Percentiles rank a stretch among this genome's conserved stretches.
These are phyloP conservation scores for Exophiala xenobiotica DNA, from an alignment of 2,329 filamentous ascomycete genomes.

Conservation along the genomic window DNA sequence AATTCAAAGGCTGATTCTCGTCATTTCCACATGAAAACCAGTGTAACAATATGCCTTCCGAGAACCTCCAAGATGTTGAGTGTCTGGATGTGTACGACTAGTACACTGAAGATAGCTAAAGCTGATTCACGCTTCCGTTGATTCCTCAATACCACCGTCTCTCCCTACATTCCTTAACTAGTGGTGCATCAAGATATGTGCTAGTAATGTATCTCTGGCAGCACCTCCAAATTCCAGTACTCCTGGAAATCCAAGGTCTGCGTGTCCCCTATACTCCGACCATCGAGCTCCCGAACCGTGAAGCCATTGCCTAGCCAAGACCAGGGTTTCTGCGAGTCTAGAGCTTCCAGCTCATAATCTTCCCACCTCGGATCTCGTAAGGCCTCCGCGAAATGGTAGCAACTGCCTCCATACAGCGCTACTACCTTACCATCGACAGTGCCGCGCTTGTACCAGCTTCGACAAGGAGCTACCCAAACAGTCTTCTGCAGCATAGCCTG, in stretches of 20 bases:
- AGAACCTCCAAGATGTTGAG: no score
- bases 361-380: slow-evolving; percentile 29
- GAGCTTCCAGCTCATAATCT: slow-evolving; percentile 25
- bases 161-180: neutral
- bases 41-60: no score
- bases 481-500: slow-evolving; percentile 9
- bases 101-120: no score
- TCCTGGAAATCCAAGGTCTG: slow-evolving; percentile 1
- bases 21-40: no score
- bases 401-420: neutral
- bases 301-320: slow-evolving; percentile 4
- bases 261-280: slow-evolving; percentile 29
- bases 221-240: slow-evolving; percentile 1
- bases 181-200: neutral
- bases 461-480: slow-evolving; percentile 45
- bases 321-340: no score
- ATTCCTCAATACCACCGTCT: no score
- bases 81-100: no score
- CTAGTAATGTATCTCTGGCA: neutral
- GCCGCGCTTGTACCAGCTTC: slow-evolving; percentile 44
- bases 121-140: neutral
- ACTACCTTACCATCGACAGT: slow-evolving; percentile 31
- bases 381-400: slow-evolving; percentile 23
- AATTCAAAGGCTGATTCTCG: no score
- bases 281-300: slow-evolving; percentile 41